These are phyloP conservation scores for Bolboschoenus planiculmis DNA, from an alignment of 176 grass and related monocot genomes.

Conservation along the genomic window DNA sequence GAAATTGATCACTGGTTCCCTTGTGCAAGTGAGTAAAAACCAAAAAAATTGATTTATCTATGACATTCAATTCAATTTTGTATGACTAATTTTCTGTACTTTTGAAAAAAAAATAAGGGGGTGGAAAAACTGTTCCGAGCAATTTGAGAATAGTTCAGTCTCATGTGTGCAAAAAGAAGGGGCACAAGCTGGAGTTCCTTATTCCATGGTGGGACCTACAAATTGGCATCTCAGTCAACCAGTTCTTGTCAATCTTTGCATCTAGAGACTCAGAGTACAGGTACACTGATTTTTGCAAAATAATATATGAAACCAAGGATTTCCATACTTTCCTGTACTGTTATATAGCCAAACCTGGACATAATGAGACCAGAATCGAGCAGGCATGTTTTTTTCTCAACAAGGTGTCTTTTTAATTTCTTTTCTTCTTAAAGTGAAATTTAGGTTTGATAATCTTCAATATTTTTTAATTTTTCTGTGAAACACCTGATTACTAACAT, in stretches of 20 bases:
- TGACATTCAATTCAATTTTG: not conserved
- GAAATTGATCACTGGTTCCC: conserved; percentile 92
- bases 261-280: conserved; percentile 66
- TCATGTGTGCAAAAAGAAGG: conserved; percentile 72
- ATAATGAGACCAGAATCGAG: not conserved
- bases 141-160: conserved; percentile 81
- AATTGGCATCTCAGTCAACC: conserved; percentile 80
- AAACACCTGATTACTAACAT: not conserved
- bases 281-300: conserved; percentile 15
- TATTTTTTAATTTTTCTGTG: not conserved
- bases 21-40: conserved; percentile 44
- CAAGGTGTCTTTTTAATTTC: not conserved
- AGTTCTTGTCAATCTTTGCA: conserved; percentile 76
- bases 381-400: not conserved
- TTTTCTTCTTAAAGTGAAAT: not conserved
- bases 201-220: conserved; percentile 98
- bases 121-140: conserved; percentile 75
- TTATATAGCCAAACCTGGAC: not conserved
- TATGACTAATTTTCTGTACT: not conserved
- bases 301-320: not conserved
- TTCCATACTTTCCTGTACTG: not conserved
- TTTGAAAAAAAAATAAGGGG: conserved; percentile 42
- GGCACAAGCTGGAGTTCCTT: conserved; percentile 76
- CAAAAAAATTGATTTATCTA: not conserved
- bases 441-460: not conserved